A percentile compares a stretch with the other conserved stretches of the same genome.
phyloP scores from a whole-genome alignment of 2,329 filamentous ascomycete genomes.

The Apiospora koreana region DNA sequence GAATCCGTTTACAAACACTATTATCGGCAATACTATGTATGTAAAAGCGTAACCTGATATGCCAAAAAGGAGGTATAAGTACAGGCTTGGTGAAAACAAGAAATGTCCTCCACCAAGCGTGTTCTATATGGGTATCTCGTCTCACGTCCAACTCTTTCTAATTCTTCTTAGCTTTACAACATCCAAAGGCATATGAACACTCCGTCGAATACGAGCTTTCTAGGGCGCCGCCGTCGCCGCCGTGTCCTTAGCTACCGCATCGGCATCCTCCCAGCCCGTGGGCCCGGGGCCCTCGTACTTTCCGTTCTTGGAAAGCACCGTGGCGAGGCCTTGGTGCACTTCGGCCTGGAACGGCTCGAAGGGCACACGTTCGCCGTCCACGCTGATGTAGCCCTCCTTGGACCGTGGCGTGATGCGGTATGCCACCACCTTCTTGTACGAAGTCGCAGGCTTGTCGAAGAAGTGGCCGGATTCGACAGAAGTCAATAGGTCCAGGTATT shows the following conservation, averaged over 20 bases:
- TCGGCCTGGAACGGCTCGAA: slow-evolving; percentile 93
- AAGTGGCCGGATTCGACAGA: slow-evolving; percentile 73
- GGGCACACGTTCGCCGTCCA: slow-evolving; percentile 86
- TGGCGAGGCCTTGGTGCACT: slow-evolving; percentile 78
- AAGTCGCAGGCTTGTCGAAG: slow-evolving; percentile 77
- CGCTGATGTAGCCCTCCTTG: slow-evolving; percentile 81
- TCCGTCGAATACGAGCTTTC: neutral
- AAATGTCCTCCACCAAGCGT: neutral
- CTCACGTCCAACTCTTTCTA: slow-evolving; percentile 3
- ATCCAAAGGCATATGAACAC: neutral
- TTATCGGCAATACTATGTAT: neutral
- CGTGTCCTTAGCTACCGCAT: neutral
- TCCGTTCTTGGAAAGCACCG: slow-evolving; percentile 77
- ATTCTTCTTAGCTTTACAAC: neutral
- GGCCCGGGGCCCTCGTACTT: slow-evolving; percentile 69
- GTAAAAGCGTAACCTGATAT: neutral
- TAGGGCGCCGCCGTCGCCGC: neutral
- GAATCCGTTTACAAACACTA: neutral
- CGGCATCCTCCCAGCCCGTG: slow-evolving; percentile 45
- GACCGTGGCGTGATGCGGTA: slow-evolving; percentile 81
- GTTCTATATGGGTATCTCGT: slow-evolving; percentile 15
- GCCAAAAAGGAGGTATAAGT: neutral
- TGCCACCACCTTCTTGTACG: slow-evolving; percentile 82
- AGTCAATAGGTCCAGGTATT: slow-evolving; percentile 69
- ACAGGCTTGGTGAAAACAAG: slow-evolving; percentile 1